Base-by-base conservation (phyloP, 495 filamentous ascomycete species). In the Podospora tetraspora region DNA sequence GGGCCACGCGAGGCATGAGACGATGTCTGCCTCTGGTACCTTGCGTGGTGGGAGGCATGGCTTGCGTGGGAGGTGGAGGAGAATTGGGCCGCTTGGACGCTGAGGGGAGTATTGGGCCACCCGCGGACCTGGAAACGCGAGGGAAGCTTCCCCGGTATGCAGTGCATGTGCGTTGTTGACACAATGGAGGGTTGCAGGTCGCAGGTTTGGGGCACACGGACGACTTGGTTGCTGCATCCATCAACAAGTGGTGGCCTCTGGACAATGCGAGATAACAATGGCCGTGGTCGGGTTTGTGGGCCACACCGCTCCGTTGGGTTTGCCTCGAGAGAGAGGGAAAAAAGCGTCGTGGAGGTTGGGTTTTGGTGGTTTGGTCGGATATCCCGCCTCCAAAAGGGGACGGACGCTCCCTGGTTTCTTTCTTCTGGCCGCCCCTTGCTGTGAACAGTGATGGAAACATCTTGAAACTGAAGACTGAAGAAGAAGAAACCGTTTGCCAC, bases 61-160 rank as follows among this genome's bases (percentile, higher is more conserved):
- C 57, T 52, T 52, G 63, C 24, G 7, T 52, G 30, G 56, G 63
- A 61, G 58, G 43, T 6, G 19, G 65, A 61, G 21, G 23, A 0
- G 16, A 22, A 43, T 25, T 65, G 19, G 43, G 8, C 43, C 43
- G 43, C 43, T 52, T 52, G 43, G 43, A 52, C 43, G 7, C 7
- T n/a, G 16, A 8, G 43, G 43, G 43, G 19, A n/a, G 43, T 52
- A 52, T 52, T n/a, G 43, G 19, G 37, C 37, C 34, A 64, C 63
- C 63, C 63, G 56, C 22, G 9, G 57, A 57, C 30, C 64, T 30
- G 64, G 64, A 61, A 16, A 61, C 61, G 65, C 58, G 60, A 66
- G 43, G 43, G 58, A 66, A 56, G 65, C 16, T 3, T 25, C 32
- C 12, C 21, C 37, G 65, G 58, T 16, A 21, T 57, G 56, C 43